Conservation (phyloP, 208 protist genomes). For the Wallacemonas sp. region DNA sequence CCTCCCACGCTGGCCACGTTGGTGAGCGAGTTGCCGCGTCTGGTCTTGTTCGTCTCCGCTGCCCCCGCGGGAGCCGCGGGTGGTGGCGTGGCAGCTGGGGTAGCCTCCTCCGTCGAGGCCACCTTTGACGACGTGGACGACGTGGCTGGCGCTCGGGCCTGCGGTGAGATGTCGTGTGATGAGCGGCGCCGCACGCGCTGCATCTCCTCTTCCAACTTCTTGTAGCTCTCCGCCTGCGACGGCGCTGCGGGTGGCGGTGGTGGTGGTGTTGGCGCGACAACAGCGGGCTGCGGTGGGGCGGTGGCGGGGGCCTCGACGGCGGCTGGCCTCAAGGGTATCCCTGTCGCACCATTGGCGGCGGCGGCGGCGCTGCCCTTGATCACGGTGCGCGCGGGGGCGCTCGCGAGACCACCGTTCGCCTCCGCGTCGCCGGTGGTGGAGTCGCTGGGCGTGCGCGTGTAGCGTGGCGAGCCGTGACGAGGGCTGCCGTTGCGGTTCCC, state of each 20-base stretch:
- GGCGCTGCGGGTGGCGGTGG: too few species aligned
- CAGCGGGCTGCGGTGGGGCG: not conserved
- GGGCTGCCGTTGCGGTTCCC: constrained; percentile 13
- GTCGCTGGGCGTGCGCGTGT: constrained; percentile 14
- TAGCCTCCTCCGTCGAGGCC: too few species aligned
- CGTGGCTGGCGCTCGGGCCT: not conserved
- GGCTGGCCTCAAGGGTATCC: not conserved
- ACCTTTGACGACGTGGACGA: not conserved
- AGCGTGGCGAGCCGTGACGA: constrained; percentile 4
- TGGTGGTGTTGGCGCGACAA: not conserved
- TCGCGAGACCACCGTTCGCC: not conserved
- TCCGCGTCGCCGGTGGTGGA: not conserved
- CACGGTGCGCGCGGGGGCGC: not conserved
- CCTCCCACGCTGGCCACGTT: too few species aligned
- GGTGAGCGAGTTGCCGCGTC: too few species aligned
- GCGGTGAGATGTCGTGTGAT: not conserved
- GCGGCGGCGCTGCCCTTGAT: not conserved
- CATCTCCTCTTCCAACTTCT: constrained; percentile 30
- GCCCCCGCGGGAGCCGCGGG: too few species aligned
- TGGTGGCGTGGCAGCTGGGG: too few species aligned
- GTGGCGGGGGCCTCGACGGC: not conserved
- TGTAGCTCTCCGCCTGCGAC: constrained; percentile 20
- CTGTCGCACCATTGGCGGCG: not conserved
- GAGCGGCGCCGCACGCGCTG: constrained; percentile 14
- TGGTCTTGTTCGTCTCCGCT: too few species aligned